Conservation (phyloP, 345 rosid species). For the Limnanthes douglasii region DNA sequence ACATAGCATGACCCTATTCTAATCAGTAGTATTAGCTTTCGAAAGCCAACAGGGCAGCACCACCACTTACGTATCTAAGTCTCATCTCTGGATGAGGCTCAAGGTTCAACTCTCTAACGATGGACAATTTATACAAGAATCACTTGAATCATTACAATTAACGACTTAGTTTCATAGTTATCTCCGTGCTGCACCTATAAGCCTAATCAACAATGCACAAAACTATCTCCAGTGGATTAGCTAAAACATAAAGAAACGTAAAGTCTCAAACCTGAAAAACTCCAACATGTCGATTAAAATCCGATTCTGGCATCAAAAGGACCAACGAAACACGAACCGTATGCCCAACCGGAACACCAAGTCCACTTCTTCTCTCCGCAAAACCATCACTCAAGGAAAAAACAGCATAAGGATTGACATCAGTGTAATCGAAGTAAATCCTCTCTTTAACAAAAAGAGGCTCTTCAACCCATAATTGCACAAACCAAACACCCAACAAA, state of each 20-base stretch:
- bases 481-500: conserved; percentile 36
- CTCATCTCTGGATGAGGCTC: too few relatives aligned
- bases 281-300: conserved; percentile 44
- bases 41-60: too few relatives aligned
- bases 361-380: conserved; percentile 7
- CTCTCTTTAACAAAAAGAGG: conserved; percentile 42
- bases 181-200: too few relatives aligned
- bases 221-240: too few relatives aligned
- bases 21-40: too few relatives aligned
- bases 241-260: too few relatives aligned
- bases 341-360: conserved; percentile 47
- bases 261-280: conserved; percentile 56
- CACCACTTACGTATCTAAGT: too few relatives aligned
- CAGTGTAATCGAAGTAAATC: conserved; percentile 55
- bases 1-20: too few relatives aligned
- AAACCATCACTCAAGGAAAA: conserved; percentile 13
- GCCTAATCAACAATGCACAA: too few relatives aligned
- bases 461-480: conserved; percentile 45
- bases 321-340: conserved; percentile 30
- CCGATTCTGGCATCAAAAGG: conserved; percentile 74
- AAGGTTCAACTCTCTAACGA: too few relatives aligned
- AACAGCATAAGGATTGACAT: conserved; percentile 38
- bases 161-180: neutral
- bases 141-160: neutral
- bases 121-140: too few relatives aligned